A percentile compares a stretch with the other conserved stretches of the same genome.
These are phyloP conservation scores for Helminthosporium solani DNA, from an alignment of 2,329 filamentous ascomycete genomes.

Conservation along the genomic window DNA sequence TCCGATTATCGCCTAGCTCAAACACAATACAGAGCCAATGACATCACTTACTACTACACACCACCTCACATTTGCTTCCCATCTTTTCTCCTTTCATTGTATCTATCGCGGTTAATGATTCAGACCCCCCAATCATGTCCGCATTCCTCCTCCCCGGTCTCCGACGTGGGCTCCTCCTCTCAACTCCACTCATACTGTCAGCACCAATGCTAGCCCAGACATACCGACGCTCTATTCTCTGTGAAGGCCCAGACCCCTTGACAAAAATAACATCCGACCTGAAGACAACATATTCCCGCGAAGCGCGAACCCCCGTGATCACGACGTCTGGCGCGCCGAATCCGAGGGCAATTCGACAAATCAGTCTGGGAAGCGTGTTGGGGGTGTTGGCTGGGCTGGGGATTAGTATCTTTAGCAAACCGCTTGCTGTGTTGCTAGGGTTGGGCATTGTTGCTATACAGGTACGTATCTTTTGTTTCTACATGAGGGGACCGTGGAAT, in stretches of 20 bases:
- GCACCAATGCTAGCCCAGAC: slow-evolving; percentile 34
- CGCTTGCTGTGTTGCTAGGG: slow-evolving; percentile 67
- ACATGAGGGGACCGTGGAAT: slow-evolving; percentile 8
- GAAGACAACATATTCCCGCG: slow-evolving; percentile 36
- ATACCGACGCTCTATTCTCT: slow-evolving; percentile 34
- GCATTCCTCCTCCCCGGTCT: slow-evolving; percentile 43
- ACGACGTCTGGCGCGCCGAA: slow-evolving; percentile 44
- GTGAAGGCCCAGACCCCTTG: slow-evolving; percentile 37
- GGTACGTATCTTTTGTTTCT: slow-evolving; percentile 46
- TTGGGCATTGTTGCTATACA: slow-evolving; percentile 64
- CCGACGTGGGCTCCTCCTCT: slow-evolving; percentile 39
- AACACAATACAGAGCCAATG: slow-evolving; percentile 28
- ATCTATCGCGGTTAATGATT: too few relatives aligned
- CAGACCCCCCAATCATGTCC: too few relatives aligned
- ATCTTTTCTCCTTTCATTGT: neutral
- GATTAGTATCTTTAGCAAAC: slow-evolving; percentile 69
- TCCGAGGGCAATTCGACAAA: slow-evolving; percentile 45
- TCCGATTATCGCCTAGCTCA: slow-evolving; percentile 14
- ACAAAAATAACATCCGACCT: slow-evolving; percentile 43
- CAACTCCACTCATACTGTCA: slow-evolving; percentile 39
- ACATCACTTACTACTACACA: slow-evolving; percentile 40
- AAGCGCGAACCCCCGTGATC: slow-evolving; percentile 43
- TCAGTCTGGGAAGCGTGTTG: slow-evolving; percentile 50
- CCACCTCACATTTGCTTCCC: slow-evolving; percentile 4
- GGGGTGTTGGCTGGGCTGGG: slow-evolving; percentile 57